Conservation (phyloP, 192 early-diverging fungal genomes). For the Podochytrium sp. region DNA sequence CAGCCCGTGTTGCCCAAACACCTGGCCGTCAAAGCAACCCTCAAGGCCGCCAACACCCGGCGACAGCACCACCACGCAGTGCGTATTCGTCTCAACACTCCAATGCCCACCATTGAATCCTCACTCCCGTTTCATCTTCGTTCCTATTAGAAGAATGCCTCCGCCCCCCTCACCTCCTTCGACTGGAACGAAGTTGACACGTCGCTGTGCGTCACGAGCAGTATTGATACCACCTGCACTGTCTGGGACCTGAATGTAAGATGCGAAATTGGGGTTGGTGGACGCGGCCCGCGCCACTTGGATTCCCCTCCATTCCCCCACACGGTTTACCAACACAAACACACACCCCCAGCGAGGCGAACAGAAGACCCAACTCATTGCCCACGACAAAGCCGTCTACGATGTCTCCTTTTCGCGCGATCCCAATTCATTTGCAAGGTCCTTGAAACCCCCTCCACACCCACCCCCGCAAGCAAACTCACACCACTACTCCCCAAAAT, state of each 20-base stretch:
- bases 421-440: constrained; percentile 84
- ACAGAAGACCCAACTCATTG: constrained; percentile 98
- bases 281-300: no score
- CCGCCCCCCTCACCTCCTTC: constrained; percentile 92
- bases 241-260: constrained; percentile 91
- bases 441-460: no score
- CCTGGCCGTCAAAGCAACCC: constrained; percentile 45
- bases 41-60: constrained; percentile 53
- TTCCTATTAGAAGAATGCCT: constrained; percentile 67
- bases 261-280: no score
- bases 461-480: background rate
- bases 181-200: constrained; percentile 96
- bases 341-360: constrained; percentile 78
- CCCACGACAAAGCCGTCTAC: constrained; percentile 97
- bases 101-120: background rate
- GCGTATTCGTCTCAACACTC: background rate
- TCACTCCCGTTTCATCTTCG: background rate
- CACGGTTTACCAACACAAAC: no score
- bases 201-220: constrained; percentile 83
- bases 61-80: background rate
- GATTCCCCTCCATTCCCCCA: no score
- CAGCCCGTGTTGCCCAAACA: background rate
- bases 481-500: background rate
- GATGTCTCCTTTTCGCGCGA: constrained; percentile 94
- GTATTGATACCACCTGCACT: constrained; percentile 99